phyloP scores from a whole-genome alignment of 202 grass and related monocot genomes.

The Schoenoplectus tabernaemontani region DNA sequence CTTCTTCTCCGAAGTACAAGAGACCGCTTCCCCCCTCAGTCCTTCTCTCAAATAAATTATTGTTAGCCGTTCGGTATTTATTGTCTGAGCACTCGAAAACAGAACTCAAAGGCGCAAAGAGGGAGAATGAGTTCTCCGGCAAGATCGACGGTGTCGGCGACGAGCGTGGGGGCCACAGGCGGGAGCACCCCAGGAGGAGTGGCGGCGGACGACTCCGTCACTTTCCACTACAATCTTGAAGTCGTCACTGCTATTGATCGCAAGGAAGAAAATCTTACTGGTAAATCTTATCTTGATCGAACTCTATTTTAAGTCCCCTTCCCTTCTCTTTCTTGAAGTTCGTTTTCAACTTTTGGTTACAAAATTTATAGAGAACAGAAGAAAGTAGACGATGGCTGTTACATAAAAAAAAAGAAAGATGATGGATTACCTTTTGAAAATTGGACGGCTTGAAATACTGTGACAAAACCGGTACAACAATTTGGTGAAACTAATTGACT shows the following conservation, averaged over 20 bases:
- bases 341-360: no score
- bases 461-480: no score
- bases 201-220: slow-evolving; percentile 41
- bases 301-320: no score
- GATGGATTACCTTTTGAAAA: no score
- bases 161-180: slow-evolving; percentile 44
- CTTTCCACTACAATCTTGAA: slow-evolving; percentile 35
- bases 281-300: slow-evolving; percentile 5
- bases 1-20: no score
- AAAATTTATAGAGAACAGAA: no score
- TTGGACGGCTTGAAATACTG: no score
- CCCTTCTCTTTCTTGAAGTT: no score
- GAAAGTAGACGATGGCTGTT: no score
- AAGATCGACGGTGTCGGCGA: slow-evolving; percentile 75
- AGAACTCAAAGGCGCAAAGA: no score
- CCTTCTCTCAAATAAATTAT: neutral
- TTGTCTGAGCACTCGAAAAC: neutral
- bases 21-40: no score
- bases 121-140: slow-evolving; percentile 70
- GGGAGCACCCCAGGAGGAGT: slow-evolving; percentile 28
- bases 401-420: no score
- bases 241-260: slow-evolving; percentile 29
- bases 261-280: slow-evolving; percentile 72
- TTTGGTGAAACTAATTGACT: neutral
- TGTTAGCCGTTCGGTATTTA: neutral